Evolutionary conservation across 805 yeast genomes (phyloP), one percentile per base, ranked within the genome.

Genomic region (Metschnikowia sp.): DNA sequence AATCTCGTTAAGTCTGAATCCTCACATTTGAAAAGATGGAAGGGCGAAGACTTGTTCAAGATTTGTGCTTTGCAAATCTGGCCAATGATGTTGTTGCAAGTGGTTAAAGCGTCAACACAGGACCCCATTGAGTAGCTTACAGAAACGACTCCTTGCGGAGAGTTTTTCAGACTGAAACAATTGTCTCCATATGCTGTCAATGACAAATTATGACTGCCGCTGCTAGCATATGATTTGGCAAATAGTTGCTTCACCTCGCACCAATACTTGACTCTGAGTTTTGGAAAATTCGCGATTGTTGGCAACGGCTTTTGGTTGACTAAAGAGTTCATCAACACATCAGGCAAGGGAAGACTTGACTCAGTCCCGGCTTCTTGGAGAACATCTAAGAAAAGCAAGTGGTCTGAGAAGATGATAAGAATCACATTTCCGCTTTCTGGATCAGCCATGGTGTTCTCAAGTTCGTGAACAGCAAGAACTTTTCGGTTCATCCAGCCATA

Each of bases 401-500:
- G 80, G 60, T 92, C 98, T 42, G 90, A 87, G 66, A 92, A 91
- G 3, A 92, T 70, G 6, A 91, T 82, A 38, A 90, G 65, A 7
- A 89, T 76, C 36, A 83, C 84, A 36, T 32, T 50, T 47, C 15
- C 43, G 8, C 40, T 36, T 1, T 33, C 32, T 35, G 34, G n/a
- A 12, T 11, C 36, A 8, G 37, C 38, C 40, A 62, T 56, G 9
- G 64, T 52, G 47, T 62, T 64, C 30, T 50, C 48, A 30, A 72
- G 50, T 50, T 78, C 83, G 59, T 68, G 76, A 2, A 91, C 83
- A 0, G 92, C 86, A 10, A 92, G 90, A 3, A 92, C 94, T 50
- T 95, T 77, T 52, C 98, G 74, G 33, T 84, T 79, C 29, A 89
- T 63, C 97, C 97, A 91, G 18, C 96, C 96, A 60, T 83, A 84